These are phyloP conservation scores for Limtongozyma cylindracea DNA, from an alignment of 805 yeast species.

Conservation along the genomic window DNA sequence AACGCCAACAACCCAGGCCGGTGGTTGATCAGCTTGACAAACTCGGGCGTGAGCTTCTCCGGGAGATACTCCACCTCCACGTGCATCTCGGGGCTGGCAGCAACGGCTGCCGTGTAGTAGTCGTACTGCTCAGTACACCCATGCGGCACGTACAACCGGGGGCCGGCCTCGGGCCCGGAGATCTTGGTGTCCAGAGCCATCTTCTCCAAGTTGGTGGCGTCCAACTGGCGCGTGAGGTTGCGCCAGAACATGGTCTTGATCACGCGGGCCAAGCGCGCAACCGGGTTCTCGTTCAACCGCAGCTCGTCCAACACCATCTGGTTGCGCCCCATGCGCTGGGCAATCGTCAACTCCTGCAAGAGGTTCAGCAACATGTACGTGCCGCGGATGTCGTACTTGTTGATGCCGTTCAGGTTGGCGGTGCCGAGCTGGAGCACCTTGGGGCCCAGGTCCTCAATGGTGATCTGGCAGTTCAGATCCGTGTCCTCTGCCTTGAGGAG, in stretches of 20 bases:
- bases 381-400: conserved; percentile 52
- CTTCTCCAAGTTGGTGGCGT: conserved; percentile 28
- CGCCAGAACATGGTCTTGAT: conserved; percentile 67
- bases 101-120: conserved; percentile 30
- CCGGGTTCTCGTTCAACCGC: conserved; percentile 72
- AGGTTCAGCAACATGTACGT: conserved; percentile 76
- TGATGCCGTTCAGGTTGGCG: conserved; percentile 62
- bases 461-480: conserved; percentile 61
- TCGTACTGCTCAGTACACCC: conserved; percentile 47
- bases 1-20: conserved; percentile 74
- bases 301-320: conserved; percentile 66
- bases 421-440: conserved; percentile 64
- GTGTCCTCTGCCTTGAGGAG: conserved; percentile 63
- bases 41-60: conserved; percentile 46
- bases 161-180: conserved; percentile 18
- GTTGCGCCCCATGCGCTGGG: conserved; percentile 54
- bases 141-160: conserved; percentile 51
- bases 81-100: conserved; percentile 23
- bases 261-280: conserved; percentile 43
- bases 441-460: conserved; percentile 69
- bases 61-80: conserved; percentile 67
- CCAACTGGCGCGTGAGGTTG: conserved; percentile 45
- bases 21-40: conserved; percentile 47
- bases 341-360: conserved; percentile 72
- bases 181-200: conserved; percentile 69